Evolutionary conservation across 2,329 filamentous ascomycete genomes (phyloP), one percentile per base, ranked within the genome.

Genomic region (Trichoderma cornu-damae): DNA sequence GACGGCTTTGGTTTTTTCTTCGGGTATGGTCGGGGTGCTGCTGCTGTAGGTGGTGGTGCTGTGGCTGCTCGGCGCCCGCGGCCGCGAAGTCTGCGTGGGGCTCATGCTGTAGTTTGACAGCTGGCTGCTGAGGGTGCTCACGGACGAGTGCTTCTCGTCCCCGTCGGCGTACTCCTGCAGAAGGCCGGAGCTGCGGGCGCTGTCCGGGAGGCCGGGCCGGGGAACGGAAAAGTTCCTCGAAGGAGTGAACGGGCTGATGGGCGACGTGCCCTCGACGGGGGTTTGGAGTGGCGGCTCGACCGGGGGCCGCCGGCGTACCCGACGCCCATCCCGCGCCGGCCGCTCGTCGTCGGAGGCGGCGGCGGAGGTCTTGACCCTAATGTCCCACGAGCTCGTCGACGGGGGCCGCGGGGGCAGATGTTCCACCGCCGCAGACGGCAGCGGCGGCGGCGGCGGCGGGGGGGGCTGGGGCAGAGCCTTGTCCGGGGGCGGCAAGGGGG

Each of bases 381-480:
- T 63, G 58, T 77, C 72, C 76, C 76, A 79, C 6, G 76, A 75
- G 52, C 77, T 73, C 9, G 68, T 59, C 6, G 73, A 74, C 8
- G 75, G 74, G 2, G 73, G 75, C n/a, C 64, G 61, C 5, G 69
- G 67, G 1, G 68, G 51, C 3, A 55, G 64, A 20, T 62, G 61
- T 48, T 65, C 66, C 9, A 62, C 32, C 4, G 59, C 59, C 12
- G 8, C 38, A 7, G 37, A 40, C 9, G 35, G 18, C 4, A 30
- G 20, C 16, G 49, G 51, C 4, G 59, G 61, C 11, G 30, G 49
- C 7, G 24, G 20, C 3, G 38, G 22, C n/a, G 50, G 51, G 3
- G 59, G 61, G 9, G 30, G 56, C n/a, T 16, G 44, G 30, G 42
- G 51, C 3, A 49, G 14, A n/a, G 43, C 44, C 18, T 24, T 48